phyloP scores from a whole-genome alignment of 2,329 filamentous ascomycete species.

The Arachnomyces sp. region DNA sequence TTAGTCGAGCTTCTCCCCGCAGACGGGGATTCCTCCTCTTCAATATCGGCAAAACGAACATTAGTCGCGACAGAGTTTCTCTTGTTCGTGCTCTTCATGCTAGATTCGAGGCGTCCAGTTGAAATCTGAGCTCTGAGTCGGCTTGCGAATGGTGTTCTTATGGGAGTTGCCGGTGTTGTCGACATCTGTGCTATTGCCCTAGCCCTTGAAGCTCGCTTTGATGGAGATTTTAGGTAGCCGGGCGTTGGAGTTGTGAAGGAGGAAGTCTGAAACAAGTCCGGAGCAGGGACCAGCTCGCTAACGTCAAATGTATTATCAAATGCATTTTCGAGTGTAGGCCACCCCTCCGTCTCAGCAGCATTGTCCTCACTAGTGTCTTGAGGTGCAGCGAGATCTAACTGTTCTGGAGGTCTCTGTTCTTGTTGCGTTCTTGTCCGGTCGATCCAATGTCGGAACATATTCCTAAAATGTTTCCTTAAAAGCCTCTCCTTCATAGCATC shows the following conservation, averaged over 20 bases:
- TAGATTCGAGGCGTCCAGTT: constrained; percentile 16
- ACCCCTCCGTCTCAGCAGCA: constrained; percentile 16
- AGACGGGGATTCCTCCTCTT: constrained; percentile 34
- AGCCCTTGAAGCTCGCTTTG: constrained; percentile 38
- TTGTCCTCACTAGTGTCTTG: constrained; percentile 16
- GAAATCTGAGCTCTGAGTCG: constrained; percentile 24
- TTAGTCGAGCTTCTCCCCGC: constrained; percentile 30
- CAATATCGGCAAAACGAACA: constrained; percentile 33
- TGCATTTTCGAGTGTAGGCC: constrained; percentile 29
- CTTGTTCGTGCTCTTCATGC: constrained; percentile 2
- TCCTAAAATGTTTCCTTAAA: constrained; percentile 47
- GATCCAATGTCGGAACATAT: constrained; percentile 50
- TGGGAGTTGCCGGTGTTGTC: constrained; percentile 38
- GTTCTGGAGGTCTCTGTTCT: constrained; percentile 24
- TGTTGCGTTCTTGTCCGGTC: constrained; percentile 33
- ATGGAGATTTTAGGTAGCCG: constrained; percentile 38
- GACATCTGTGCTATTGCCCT: constrained; percentile 34
- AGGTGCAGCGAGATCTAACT: constrained; percentile 22
- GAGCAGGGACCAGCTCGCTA: constrained; percentile 26
- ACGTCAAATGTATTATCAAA: constrained; percentile 34
- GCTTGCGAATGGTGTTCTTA: constrained; percentile 37
- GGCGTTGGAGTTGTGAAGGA: constrained; percentile 34
- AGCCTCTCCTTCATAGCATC: constrained; percentile 47
- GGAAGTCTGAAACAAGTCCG: constrained; percentile 21
- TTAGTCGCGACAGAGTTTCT: constrained; percentile 22